Percentiles rank a stretch among this genome's conserved stretches.
These are phyloP conservation scores for Solanum ossicruentum DNA, from an alignment of 257 asterid genomes.

Conservation along the genomic window DNA sequence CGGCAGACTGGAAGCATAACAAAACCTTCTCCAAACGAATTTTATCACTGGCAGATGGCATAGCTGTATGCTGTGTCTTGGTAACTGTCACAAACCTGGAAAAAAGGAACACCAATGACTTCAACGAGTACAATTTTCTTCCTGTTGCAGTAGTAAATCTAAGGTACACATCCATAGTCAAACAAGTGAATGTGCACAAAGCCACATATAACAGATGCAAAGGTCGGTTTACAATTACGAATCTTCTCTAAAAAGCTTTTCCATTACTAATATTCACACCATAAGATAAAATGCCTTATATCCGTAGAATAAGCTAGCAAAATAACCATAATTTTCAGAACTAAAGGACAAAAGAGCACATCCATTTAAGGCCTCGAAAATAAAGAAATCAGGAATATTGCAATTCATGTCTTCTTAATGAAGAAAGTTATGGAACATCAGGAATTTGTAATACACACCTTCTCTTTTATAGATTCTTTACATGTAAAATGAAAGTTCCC, in stretches of 20 bases:
- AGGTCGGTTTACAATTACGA: background rate
- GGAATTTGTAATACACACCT: background rate
- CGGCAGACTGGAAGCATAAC: background rate
- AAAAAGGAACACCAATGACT: background rate
- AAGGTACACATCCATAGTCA: background rate
- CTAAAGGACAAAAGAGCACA: background rate
- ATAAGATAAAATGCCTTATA: background rate
- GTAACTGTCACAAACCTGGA: constrained; percentile 78
- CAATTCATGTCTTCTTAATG: background rate
- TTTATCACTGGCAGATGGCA: constrained; percentile 72
- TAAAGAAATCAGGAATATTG: background rate
- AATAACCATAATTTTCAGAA: background rate
- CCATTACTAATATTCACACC: background rate
- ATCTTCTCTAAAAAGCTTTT: background rate
- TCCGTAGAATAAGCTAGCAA: background rate
- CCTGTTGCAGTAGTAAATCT: background rate
- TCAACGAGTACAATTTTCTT: background rate
- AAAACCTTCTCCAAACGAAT: constrained; percentile 73
- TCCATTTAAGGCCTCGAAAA: background rate
- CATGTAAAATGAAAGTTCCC: background rate
- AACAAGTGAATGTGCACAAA: background rate
- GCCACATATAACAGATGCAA: background rate
- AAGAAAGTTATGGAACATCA: background rate
- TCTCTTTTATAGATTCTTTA: background rate
- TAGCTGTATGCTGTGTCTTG: constrained; percentile 59